Evolutionary conservation across 495 filamentous ascomycete genomes (phyloP), one percentile per base, ranked within the genome.

Genomic region (Hypoxylon fuscum): DNA sequence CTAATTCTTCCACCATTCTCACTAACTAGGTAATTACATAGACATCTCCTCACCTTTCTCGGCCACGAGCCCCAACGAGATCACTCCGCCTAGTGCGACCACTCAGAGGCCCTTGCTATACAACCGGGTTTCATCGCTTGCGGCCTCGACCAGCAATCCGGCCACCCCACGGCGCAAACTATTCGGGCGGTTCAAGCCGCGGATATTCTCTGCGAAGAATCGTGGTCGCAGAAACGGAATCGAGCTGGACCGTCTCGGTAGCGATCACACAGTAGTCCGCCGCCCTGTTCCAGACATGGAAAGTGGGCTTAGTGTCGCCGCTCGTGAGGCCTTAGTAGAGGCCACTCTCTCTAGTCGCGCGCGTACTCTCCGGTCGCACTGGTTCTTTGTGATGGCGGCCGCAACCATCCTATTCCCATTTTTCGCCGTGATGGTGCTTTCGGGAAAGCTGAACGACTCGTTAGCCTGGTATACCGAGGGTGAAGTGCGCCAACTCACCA

Each of bases 401-500:
- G 20, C 77, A 8, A 68, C 66, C 22, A 35, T 73, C 2, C 46
- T 77, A 6, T 17, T 72, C 5, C 77, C 77, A 0, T 77, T 79
- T 23, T 45, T 77, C 11, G 70, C 69, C 0, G 41, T 71, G 9
- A 55, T 73, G 5, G 66, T 71, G 0, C 66, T 72, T 47, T 31
- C 22, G 0, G 74, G 74, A 12, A 53, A 40, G 4, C 68, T 77
- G 5, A 55, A 71, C 20, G 40, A 59, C 5, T 56, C 55, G 0
- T 50, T 78, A 9, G 47, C 47, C 1, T 79, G 76, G 76, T 69
- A 55, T 21, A 77, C 77, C 3, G 22, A 52, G 4, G 73, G 74
- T 20, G 76, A 76, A 43, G 63, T 71, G 3, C 51, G 44, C 18
- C 54, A 40, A 5, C 37, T 78, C 12, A 72, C 64, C 4, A 55